phyloP scores from a whole-genome alignment of 2,329 filamentous ascomycete genomes.

The Rhytidhysteron rufulum region DNA sequence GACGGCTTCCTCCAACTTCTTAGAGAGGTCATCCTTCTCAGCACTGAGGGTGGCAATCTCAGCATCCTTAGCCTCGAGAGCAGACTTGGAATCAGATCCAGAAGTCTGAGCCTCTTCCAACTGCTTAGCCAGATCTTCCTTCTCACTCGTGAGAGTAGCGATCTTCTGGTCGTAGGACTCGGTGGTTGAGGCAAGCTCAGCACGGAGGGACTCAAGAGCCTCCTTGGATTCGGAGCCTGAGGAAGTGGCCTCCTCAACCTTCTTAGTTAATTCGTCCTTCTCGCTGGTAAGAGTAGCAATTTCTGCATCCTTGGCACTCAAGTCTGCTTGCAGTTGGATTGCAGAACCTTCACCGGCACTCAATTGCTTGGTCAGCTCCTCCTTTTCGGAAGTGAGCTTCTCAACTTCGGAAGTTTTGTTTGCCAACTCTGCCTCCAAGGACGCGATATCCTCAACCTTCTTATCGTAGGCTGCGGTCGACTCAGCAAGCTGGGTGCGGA shows the following conservation, averaged over 20 bases:
- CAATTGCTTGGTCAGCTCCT: slow-evolving; percentile 14
- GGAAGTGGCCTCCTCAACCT: slow-evolving; percentile 5
- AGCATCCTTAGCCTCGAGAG: slow-evolving; percentile 4
- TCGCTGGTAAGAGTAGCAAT: slow-evolving; percentile 2
- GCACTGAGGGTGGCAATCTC: slow-evolving; percentile 2
- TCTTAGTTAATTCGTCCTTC: slow-evolving; percentile 16
- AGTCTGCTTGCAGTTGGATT: slow-evolving; percentile 13
- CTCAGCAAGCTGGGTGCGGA: not conserved
- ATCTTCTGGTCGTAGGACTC: slow-evolving; percentile 27
- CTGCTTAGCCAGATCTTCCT: slow-evolving; percentile 6
- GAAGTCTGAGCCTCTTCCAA: not conserved
- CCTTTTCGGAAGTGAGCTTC: slow-evolving; percentile 6
- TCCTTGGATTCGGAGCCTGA: not conserved
- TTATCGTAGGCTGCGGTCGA: slow-evolving; percentile 1
- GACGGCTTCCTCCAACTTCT: slow-evolving; percentile 9
- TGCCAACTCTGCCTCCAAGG: not conserved
- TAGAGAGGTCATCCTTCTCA: slow-evolving; percentile 14
- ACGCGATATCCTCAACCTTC: slow-evolving; percentile 1
- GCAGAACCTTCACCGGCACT: slow-evolving; percentile 4
- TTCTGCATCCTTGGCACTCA: slow-evolving; percentile 24
- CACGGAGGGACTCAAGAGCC: not conserved
- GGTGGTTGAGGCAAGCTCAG: not conserved
- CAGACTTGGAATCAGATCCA: not conserved
- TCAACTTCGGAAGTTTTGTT: not conserved
- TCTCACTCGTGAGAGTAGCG: slow-evolving; percentile 20